Conservation (phyloP, 1,139 yeast species). For the Suhomyces anneliseae region DNA sequence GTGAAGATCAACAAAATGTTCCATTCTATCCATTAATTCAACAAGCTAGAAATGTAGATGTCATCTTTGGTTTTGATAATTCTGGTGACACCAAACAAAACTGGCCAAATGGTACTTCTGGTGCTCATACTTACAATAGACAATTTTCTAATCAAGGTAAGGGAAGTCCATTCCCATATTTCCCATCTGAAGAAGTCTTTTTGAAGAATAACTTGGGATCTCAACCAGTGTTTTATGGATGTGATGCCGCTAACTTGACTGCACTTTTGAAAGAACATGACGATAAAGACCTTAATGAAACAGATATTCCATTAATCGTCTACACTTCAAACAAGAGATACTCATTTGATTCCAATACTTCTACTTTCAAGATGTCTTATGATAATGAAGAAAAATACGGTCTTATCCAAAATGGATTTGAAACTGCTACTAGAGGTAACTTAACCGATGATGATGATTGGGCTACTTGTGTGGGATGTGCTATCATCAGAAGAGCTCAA, state of each 20-base stretch:
- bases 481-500: slow-evolving; percentile 44
- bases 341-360: slow-evolving; percentile 36
- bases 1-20: slow-evolving; percentile 77
- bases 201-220: slow-evolving; percentile 27
- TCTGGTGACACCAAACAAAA: slow-evolving; percentile 69
- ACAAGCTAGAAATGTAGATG: slow-evolving; percentile 69
- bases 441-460: slow-evolving; percentile 37
- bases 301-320: slow-evolving; percentile 44
- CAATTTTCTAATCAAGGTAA: slow-evolving; percentile 46
- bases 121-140: slow-evolving; percentile 53
- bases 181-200: slow-evolving; percentile 34
- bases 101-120: slow-evolving; percentile 81
- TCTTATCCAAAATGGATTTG: slow-evolving; percentile 42
- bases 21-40: slow-evolving; percentile 79
- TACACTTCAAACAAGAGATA: slow-evolving; percentile 36
- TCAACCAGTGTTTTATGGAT: slow-evolving; percentile 45
- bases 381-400: slow-evolving; percentile 33
- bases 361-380: slow-evolving; percentile 42
- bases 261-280: slow-evolving; percentile 30
- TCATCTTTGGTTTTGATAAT: slow-evolving; percentile 80
- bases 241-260: slow-evolving; percentile 32
- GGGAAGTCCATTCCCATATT: slow-evolving; percentile 43
- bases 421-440: slow-evolving; percentile 36
- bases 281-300: slow-evolving; percentile 26
- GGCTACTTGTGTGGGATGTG: slow-evolving; percentile 50